Evolutionary conservation across 1,139 yeast genomes (phyloP).

Genomic region (Candida sp.): DNA sequence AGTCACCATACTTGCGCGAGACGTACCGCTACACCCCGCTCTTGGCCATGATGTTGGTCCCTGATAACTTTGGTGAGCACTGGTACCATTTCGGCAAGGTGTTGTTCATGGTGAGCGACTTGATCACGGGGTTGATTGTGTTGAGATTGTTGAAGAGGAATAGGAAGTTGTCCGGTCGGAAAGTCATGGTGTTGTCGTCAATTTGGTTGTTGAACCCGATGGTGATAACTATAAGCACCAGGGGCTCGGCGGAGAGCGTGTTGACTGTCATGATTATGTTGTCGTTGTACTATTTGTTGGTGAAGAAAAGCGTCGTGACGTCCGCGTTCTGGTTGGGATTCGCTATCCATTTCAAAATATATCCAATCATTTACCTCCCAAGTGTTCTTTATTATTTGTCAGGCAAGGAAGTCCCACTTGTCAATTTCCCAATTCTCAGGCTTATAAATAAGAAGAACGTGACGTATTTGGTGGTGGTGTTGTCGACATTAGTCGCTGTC

Average conservation of each 20-base stretch:
- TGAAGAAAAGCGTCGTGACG: slow-evolving; percentile 29
- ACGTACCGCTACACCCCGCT: slow-evolving; percentile 95
- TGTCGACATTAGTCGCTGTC: slow-evolving; percentile 46
- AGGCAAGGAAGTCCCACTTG: slow-evolving; percentile 21
- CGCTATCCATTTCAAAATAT: slow-evolving; percentile 88
- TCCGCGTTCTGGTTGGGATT: slow-evolving; percentile 77
- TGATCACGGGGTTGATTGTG: slow-evolving; percentile 78
- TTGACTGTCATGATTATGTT: slow-evolving; percentile 78
- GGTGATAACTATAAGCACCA: slow-evolving; percentile 91
- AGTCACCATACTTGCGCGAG: slow-evolving; percentile 81
- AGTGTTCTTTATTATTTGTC: slow-evolving; percentile 43
- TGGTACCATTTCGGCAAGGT: slow-evolving; percentile 80
- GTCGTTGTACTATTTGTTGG: slow-evolving; percentile 50
- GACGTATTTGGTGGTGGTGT: slow-evolving; percentile 42
- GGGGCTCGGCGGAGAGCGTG: slow-evolving; percentile 94
- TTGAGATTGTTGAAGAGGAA: slow-evolving; percentile 32
- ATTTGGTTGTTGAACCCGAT: slow-evolving; percentile 94
- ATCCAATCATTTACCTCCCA: slow-evolving; percentile 85
- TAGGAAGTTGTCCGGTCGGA: slow-evolving; percentile 14
- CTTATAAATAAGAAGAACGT: slow-evolving; percentile 51
- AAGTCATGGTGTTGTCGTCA: slow-evolving; percentile 38
- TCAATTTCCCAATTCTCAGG: slow-evolving; percentile 31
- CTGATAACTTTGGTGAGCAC: slow-evolving; percentile 50
- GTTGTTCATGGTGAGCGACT: slow-evolving; percentile 76
- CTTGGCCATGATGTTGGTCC: slow-evolving; percentile 80